phyloP scores from a whole-genome alignment of 768 basidiomycete species.

The Epithele typhae region DNA sequence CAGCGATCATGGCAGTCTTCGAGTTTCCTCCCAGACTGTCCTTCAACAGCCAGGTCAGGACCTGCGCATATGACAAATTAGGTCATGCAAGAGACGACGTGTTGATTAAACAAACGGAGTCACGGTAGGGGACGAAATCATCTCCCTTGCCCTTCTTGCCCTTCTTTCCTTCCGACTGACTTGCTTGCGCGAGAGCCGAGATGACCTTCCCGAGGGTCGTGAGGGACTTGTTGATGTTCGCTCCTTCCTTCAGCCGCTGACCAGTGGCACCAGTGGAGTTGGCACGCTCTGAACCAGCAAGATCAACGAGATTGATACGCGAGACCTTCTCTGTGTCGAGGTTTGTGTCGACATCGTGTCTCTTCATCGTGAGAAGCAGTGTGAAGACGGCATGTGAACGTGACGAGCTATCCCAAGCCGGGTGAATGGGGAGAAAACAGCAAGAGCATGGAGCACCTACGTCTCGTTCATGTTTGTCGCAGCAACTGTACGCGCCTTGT shows the following conservation, averaged over 20 bases:
- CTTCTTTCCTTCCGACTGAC: constrained; percentile 47
- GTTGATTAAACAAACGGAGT: constrained; percentile 63
- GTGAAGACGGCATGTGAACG: constrained; percentile 99
- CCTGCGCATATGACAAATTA: constrained; percentile 39
- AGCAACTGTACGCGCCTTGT: constrained; percentile 96
- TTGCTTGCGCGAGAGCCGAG: constrained; percentile 72
- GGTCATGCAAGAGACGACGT: background rate
- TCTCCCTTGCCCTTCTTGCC: constrained; percentile 87
- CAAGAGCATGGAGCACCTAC: constrained; percentile 37
- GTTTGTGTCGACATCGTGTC: constrained; percentile 77
- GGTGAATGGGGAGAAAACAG: background rate
- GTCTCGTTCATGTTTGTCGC: constrained; percentile 99
- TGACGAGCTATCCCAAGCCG: constrained; percentile 57
- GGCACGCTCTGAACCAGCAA: constrained; percentile 95
- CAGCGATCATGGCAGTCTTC: constrained; percentile 99
- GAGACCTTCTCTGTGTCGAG: constrained; percentile 99
- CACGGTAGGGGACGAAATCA: constrained; percentile 95
- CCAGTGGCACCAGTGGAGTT: constrained; percentile 98
- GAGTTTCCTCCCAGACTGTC: constrained; percentile 97
- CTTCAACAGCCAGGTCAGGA: constrained; percentile 96
- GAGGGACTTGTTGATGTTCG: constrained; percentile 97
- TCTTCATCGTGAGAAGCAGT: constrained; percentile 88
- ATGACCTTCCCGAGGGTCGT: constrained; percentile 99
- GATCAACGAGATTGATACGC: constrained; percentile 92
- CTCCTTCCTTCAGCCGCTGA: constrained; percentile 93